Base-by-base conservation (phyloP, 2,329 filamentous ascomycete species). In the Calycina marina region DNA sequence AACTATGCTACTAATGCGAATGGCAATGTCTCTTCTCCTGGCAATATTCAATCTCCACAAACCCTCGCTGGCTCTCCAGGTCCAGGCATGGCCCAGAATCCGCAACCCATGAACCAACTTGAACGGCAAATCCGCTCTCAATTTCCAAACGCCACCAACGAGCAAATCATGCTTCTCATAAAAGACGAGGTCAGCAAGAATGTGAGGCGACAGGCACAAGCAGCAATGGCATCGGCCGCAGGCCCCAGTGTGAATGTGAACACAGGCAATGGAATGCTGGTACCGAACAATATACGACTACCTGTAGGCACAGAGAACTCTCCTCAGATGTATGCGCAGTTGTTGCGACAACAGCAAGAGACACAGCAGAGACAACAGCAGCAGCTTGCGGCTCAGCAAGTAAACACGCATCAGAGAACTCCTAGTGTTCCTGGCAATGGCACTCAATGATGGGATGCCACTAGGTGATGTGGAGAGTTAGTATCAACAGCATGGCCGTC, bases 331-430 rank as follows among this genome's bases (percentile, higher is more conserved):
- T 67, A 63, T 43, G 63, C 64, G 20, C 62, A 63, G n/a, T 60
- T 65, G 54, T 58, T 68, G 55, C 57, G 63, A 25, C 60, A 63
- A 31, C 59, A 65, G 18, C 65, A 67, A 42, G 48, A 67, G 38
- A 56, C 62, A 45, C 63, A 65, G n/a, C 36, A 34, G 6, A 43
- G 44, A 28, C 30, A 30, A 5, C 43, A 42, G 27, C 18, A 11
- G 14, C 13, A 25, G 18, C 13, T 12, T 15, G 30, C 30, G 14
- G 18, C 22, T n/a, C 30, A 32, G n/a, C 20, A 22, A 22, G 20
- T n/a, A 8, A 22, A 22, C n/a, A 2, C 20, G n/a, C 20, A 22
- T 22, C 20, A 22, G 20, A 8, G 20, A 22, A 22, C 20, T n/a
- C 20, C 20, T 8, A 22, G 20, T 22, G n/a, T n/a, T n/a, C n/a